These are phyloP conservation scores for Boletus reticuloceps DNA, from an alignment of 768 basidiomycete species.

Conservation along the genomic window DNA sequence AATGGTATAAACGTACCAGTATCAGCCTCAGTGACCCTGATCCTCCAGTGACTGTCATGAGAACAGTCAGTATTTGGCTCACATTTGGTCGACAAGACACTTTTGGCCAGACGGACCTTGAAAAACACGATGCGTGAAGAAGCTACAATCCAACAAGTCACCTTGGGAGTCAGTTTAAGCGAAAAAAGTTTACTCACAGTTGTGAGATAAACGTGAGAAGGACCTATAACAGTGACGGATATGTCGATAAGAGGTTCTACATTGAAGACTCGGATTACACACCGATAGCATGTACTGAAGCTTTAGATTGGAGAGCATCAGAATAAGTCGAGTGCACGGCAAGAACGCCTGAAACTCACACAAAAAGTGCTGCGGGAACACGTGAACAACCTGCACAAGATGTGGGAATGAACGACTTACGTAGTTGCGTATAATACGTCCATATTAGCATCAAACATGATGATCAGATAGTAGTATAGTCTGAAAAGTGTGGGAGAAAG, in stretches of 20 bases:
- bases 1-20: constrained; percentile 15
- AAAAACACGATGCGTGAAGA: constrained; percentile 23
- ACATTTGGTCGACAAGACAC: not conserved
- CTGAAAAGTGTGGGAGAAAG: constrained; percentile 16
- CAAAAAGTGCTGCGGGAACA: constrained; percentile 25
- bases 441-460: constrained; percentile 21
- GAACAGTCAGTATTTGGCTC: not conserved
- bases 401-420: constrained; percentile 10
- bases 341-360: constrained; percentile 18
- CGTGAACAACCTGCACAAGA: not conserved
- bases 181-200: constrained; percentile 14
- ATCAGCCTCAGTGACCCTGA: constrained; percentile 11
- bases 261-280: not conserved
- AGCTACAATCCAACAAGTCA: constrained; percentile 14
- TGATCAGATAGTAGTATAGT: constrained; percentile 29
- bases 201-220: constrained; percentile 26
- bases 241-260: not conserved
- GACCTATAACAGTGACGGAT: constrained; percentile 12
- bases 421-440: constrained; percentile 24
- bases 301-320: constrained; percentile 13
- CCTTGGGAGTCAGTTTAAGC: not conserved
- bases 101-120: constrained; percentile 15
- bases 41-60: constrained; percentile 17
- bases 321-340: not conserved
- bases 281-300: constrained; percentile 27